phyloP scores from a whole-genome alignment of 805 yeast genomes.

The Lipomyces sp. region DNA sequence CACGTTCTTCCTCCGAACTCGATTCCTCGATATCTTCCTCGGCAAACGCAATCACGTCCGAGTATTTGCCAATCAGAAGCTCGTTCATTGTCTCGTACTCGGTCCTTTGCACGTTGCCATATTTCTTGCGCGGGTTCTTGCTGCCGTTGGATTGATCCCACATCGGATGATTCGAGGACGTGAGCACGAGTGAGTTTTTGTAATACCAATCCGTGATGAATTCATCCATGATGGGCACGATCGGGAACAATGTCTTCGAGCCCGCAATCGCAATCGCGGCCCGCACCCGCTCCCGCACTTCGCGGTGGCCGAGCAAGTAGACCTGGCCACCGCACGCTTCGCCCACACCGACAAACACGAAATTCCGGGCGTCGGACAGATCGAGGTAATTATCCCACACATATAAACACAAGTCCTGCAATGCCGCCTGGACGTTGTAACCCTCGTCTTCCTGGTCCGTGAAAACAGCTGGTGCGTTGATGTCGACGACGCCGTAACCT shows the following conservation, averaged over 20 bases:
- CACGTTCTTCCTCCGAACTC: constrained; percentile 13
- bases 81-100: constrained; percentile 74
- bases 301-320: constrained; percentile 84
- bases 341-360: constrained; percentile 86
- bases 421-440: constrained; percentile 51
- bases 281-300: constrained; percentile 63
- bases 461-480: constrained; percentile 71
- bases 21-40: constrained; percentile 70
- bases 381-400: constrained; percentile 91
- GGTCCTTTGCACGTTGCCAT: constrained; percentile 83
- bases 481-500: constrained; percentile 80
- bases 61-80: constrained; percentile 77
- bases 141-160: constrained; percentile 64
- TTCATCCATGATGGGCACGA: constrained; percentile 88
- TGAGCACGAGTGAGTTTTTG: constrained; percentile 72
- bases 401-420: constrained; percentile 78
- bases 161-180: constrained; percentile 73
- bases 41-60: constrained; percentile 83
- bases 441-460: constrained; percentile 53
- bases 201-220: constrained; percentile 90
- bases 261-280: constrained; percentile 71
- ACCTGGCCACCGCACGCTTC: constrained; percentile 87
- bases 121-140: constrained; percentile 85
- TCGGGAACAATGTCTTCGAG: constrained; percentile 68
- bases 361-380: constrained; percentile 69